These are phyloP conservation scores for Lactifluus rugatus DNA, from an alignment of 768 basidiomycete species.

Conservation along the genomic window DNA sequence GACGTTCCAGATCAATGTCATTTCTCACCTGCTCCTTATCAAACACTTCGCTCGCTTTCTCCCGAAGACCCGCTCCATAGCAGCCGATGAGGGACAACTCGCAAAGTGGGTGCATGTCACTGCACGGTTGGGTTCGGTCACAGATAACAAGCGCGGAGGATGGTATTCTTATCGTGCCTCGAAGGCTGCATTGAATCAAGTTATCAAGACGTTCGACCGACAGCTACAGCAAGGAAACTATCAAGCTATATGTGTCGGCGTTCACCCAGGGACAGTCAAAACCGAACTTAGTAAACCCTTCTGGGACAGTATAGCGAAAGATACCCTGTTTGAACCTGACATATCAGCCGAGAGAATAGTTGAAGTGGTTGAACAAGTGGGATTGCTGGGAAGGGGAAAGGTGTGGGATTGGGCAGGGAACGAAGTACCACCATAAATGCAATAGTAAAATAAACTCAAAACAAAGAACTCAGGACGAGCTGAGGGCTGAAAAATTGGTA, in stretches of 20 bases:
- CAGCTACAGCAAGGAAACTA: constrained; percentile 39
- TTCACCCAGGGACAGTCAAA: constrained; percentile 54
- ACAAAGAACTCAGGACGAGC: constrained; percentile 31
- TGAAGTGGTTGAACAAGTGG: constrained; percentile 36
- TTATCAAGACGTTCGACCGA: constrained; percentile 50
- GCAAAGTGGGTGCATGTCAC: constrained; percentile 53
- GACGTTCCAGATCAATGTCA: constrained; percentile 48
- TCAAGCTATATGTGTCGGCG: constrained; percentile 42
- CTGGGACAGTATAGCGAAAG: constrained; percentile 34
- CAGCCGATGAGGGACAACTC: constrained; percentile 17
- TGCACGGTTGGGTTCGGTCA: constrained; percentile 49
- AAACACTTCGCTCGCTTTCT: constrained; percentile 55
- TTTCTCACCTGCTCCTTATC: constrained; percentile 50
- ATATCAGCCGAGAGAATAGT: constrained; percentile 39
- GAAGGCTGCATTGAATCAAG: constrained; percentile 54
- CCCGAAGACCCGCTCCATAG: constrained; percentile 24
- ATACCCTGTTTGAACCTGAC: constrained; percentile 40
- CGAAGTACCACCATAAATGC: constrained; percentile 30
- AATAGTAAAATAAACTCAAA: not conserved
- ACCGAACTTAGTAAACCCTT: constrained; percentile 48
- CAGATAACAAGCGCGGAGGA: constrained; percentile 47
- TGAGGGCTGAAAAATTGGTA: constrained; percentile 48
- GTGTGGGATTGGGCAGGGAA: constrained; percentile 53
- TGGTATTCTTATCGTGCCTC: constrained; percentile 57
- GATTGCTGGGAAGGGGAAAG: constrained; percentile 35